Evolutionary conservation across 257 asterid species (phyloP).

Genomic region (Plantago elongata): DNA sequence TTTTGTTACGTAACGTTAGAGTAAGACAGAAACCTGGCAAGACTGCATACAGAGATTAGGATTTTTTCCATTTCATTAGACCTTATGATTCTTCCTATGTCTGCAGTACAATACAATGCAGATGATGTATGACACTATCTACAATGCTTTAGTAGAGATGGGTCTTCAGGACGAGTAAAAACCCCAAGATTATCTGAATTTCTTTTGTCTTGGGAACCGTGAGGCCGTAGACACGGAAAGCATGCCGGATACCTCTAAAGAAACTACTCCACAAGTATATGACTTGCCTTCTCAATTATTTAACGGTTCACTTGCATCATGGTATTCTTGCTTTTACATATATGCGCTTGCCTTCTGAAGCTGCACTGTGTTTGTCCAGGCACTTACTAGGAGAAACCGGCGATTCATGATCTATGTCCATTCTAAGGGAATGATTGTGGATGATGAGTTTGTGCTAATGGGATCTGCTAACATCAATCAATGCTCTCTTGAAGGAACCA

Average conservation of each 20-base stretch:
- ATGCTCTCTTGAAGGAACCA: constrained; percentile 85
- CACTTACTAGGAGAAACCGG: constrained; percentile 44
- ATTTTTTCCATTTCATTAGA: neutral
- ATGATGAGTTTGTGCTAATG: constrained; percentile 71
- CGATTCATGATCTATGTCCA: constrained; percentile 94
- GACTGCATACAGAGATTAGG: neutral
- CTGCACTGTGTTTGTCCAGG: constrained; percentile 32
- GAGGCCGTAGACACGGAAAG: constrained; percentile 37
- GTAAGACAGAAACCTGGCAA: neutral
- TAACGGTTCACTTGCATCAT: neutral
- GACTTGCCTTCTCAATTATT: constrained; percentile 6
- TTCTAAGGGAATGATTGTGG: constrained; percentile 98
- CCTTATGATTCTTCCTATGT: constrained; percentile 3
- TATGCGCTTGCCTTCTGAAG: constrained; percentile 7
- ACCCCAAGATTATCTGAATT: constrained; percentile 77
- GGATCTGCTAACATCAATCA: constrained; percentile 97
- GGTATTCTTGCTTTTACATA: neutral
- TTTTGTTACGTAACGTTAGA: neutral
- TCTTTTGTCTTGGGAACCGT: constrained; percentile 92
- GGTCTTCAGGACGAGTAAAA: constrained; percentile 67
- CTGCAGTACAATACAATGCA: constrained; percentile 88
- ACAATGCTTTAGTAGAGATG: constrained; percentile 70
- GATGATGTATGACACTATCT: constrained; percentile 80
- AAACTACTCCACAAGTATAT: constrained; percentile 63
- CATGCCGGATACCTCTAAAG: constrained; percentile 25